Conservation (phyloP, 345 rosid genomes). For the Hypericum androsaemum region DNA sequence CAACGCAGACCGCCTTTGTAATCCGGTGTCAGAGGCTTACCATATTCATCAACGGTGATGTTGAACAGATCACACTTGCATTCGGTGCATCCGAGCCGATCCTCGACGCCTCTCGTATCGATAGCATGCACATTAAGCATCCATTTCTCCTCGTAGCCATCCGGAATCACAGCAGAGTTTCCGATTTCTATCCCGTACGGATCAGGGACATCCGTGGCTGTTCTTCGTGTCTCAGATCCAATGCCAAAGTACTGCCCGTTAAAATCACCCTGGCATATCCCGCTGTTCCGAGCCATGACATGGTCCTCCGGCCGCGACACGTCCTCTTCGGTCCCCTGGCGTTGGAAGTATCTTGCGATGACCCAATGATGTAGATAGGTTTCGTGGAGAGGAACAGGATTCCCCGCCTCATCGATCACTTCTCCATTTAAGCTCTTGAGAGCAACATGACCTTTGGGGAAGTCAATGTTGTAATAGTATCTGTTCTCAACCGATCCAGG, state of each 20-base stretch:
- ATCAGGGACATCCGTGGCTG: background rate
- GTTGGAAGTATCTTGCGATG: background rate
- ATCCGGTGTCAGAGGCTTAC: background rate
- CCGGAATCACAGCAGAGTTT: background rate
- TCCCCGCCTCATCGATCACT: background rate
- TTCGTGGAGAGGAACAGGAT: background rate
- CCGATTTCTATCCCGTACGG: conserved; percentile 5
- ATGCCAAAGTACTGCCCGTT: background rate
- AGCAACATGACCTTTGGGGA: background rate
- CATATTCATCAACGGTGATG: background rate
- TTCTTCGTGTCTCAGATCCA: background rate
- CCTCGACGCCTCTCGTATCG: background rate
- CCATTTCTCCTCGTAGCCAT: conserved; percentile 1
- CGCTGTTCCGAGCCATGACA: background rate
- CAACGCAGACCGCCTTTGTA: background rate
- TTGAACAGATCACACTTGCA: background rate
- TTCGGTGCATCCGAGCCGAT: background rate
- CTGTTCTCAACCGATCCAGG: background rate
- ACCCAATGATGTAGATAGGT: background rate
- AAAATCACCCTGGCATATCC: background rate
- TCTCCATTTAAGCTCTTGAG: background rate
- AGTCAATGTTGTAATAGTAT: background rate
- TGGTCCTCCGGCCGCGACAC: background rate
- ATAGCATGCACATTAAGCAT: background rate
- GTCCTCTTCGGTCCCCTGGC: background rate